Base-by-base conservation (phyloP, 495 filamentous ascomycete species). In the Penicillium waksmanii region DNA sequence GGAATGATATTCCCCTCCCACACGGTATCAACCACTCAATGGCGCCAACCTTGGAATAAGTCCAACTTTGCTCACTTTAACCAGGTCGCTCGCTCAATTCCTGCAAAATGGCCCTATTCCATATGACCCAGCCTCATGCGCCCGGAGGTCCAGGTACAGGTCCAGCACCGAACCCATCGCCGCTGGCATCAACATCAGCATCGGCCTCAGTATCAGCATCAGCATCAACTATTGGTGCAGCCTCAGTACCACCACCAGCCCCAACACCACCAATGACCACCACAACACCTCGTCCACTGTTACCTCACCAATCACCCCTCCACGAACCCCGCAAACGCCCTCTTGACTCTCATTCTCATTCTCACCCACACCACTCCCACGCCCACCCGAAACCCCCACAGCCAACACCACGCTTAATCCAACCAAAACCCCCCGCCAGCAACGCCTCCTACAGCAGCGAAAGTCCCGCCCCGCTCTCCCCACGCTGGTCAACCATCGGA, bases 1-100 rank as follows among this genome's bases (percentile, higher is more conserved):
- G 85, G 85, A 73, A 70, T 46, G 77, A 87, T 65, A 85, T 85
- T 49, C 79, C 83, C 38, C 73, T 87, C 60, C 85, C 85, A 61
- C 73, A 73, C 74, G 77, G 77, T 80, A 78, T 55, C 47, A 56
- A 33, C 55, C 51, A 35, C 33, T 36, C 34, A 36, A 36, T 58
- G 53, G 23, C 23, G 23, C 23, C 23, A 23, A 23, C 54, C 35
- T 31, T 31, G 52, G 6, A 18, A 27, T 4, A 13, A 25, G 50
- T 10, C 25, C 55, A 31, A 15, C 15, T 31, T 46, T 21, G 8
- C 25, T 18, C 15, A 40, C 21, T 34, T 11, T 5, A 10, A n/a
- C 2, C 47, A 79, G 77, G 77, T 43, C 76, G 77, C 52, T 75
- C 77, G 12, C 68, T 80, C 55, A 79, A 74, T 57, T 71, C 74